These are phyloP conservation scores for Blastobotrys attinorum DNA, from an alignment of 805 yeast genomes.

Conservation along the genomic window DNA sequence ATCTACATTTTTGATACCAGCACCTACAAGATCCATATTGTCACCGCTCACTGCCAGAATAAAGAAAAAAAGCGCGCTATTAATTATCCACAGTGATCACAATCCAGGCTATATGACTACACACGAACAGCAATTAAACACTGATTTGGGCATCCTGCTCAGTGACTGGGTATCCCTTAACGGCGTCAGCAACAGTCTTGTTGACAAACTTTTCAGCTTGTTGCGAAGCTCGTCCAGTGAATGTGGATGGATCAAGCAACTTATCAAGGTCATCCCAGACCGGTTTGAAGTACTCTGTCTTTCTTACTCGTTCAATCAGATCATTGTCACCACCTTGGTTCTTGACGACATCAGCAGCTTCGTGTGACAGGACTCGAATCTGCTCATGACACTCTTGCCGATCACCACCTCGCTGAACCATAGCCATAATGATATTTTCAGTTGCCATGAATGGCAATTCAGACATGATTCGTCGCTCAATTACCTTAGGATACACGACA, in stretches of 20 bases:
- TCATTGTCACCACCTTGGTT: slow-evolving; percentile 99
- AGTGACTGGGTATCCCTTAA: slow-evolving; percentile 55
- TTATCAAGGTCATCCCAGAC: slow-evolving; percentile 75
- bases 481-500: slow-evolving; percentile 97
- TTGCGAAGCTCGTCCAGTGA: slow-evolving; percentile 97
- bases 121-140: slow-evolving; percentile 49
- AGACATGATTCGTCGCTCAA: slow-evolving; percentile 87
- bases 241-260: slow-evolving; percentile 84
- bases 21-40: too few species aligned
- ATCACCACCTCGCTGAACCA: slow-evolving; percentile 96
- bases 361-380: slow-evolving; percentile 93
- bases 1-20: too few species aligned
- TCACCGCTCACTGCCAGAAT: too few species aligned
- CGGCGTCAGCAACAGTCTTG: slow-evolving; percentile 75
- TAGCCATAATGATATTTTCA: slow-evolving; percentile 98
- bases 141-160: slow-evolving; percentile 66
- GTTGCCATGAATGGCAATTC: slow-evolving; percentile 99
- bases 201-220: slow-evolving; percentile 91
- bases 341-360: slow-evolving; percentile 95
- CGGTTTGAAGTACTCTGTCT: slow-evolving; percentile 77
- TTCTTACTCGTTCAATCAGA: slow-evolving; percentile 77
- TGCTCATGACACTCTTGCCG: slow-evolving; percentile 98
- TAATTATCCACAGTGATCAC: too few species aligned
- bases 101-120: neutral
- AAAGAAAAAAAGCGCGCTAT: too few species aligned